phyloP scores from a whole-genome alignment of 2,329 filamentous ascomycete genomes.

The Salinomyces thailandicus region DNA sequence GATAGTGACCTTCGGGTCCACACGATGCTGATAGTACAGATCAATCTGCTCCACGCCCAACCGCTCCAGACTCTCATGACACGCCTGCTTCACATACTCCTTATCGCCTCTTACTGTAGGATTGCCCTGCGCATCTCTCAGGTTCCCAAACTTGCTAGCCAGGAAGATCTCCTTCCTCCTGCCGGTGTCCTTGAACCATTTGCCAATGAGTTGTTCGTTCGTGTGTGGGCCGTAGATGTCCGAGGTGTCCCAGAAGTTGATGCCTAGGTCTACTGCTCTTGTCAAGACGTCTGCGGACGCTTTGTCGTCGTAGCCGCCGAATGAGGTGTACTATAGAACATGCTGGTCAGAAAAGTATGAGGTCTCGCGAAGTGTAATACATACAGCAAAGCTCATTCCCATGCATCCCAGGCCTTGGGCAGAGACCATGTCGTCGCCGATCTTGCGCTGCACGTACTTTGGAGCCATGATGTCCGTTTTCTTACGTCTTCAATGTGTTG shows the following conservation, averaged over 20 bases:
- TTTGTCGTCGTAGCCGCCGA: constrained; percentile 21
- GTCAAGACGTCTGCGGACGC: constrained; percentile 19
- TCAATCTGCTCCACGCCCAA: constrained; percentile 32
- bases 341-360: constrained; percentile 6
- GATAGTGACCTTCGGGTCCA: constrained; percentile 34
- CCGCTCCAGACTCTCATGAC: constrained; percentile 26
- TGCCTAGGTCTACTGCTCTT: constrained; percentile 18
- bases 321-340: background rate
- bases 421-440: constrained; percentile 28
- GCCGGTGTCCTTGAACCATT: constrained; percentile 32
- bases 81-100: constrained; percentile 28
- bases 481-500: too few species aligned
- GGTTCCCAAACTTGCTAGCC: constrained; percentile 29
- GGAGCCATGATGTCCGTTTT: constrained; percentile 15
- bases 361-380: constrained; percentile 17
- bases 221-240: constrained; percentile 24
- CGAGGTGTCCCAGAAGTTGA: constrained; percentile 22
- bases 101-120: constrained; percentile 25
- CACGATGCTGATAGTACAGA: constrained; percentile 36
- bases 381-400: constrained; percentile 25
- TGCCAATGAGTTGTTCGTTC: constrained; percentile 26
- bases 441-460: constrained; percentile 31
- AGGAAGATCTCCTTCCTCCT: constrained; percentile 34
- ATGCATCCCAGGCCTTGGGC: constrained; percentile 25
- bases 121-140: constrained; percentile 11